A percentile compares a stretch with the other conserved stretches of the same genome.
phyloP scores from a whole-genome alignment of 768 basidiomycete genomes.

The Auriscalpium vulgare region DNA sequence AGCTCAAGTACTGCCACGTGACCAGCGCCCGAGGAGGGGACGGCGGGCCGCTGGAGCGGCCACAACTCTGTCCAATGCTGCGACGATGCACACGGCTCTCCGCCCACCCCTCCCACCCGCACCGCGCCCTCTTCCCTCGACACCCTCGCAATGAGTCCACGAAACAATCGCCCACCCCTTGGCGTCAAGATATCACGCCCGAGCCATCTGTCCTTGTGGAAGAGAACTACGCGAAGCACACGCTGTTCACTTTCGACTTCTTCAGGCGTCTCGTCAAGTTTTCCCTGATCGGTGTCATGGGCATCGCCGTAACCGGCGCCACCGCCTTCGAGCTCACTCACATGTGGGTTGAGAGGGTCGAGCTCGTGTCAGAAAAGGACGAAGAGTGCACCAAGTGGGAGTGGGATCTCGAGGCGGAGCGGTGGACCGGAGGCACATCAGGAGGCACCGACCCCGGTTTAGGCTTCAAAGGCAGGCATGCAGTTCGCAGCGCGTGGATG shows the following conservation, averaged over 20 bases:
- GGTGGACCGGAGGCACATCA: slow-evolving; percentile 42
- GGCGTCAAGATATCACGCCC: neutral
- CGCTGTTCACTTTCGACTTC: slow-evolving; percentile 34
- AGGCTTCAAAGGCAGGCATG: slow-evolving; percentile 51
- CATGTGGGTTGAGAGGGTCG: slow-evolving; percentile 55
- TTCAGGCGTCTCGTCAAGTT: slow-evolving; percentile 42
- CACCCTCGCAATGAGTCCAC: neutral
- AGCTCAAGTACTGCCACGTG: too few relatives aligned
- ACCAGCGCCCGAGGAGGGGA: too few relatives aligned
- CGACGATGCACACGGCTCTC: neutral
- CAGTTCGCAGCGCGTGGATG: slow-evolving; percentile 66
- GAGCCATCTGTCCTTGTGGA: slow-evolving; percentile 11
- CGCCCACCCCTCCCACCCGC: neutral
- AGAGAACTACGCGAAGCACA: slow-evolving; percentile 28
- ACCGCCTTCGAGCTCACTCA: slow-evolving; percentile 51
- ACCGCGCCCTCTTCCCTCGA: neutral
- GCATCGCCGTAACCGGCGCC: slow-evolving; percentile 35
- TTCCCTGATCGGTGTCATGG: slow-evolving; percentile 36
- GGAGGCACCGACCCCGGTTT: slow-evolving; percentile 73
- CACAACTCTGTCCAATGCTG: neutral
- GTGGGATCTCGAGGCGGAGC: slow-evolving; percentile 57
- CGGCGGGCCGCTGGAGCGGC: neutral
- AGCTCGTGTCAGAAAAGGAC: slow-evolving; percentile 40
- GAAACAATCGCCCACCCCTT: neutral
- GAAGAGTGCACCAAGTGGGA: slow-evolving; percentile 51